These are phyloP conservation scores for Spergularia bocconei DNA, from an alignment of 148 eudicot genomes.

Conservation along the genomic window DNA sequence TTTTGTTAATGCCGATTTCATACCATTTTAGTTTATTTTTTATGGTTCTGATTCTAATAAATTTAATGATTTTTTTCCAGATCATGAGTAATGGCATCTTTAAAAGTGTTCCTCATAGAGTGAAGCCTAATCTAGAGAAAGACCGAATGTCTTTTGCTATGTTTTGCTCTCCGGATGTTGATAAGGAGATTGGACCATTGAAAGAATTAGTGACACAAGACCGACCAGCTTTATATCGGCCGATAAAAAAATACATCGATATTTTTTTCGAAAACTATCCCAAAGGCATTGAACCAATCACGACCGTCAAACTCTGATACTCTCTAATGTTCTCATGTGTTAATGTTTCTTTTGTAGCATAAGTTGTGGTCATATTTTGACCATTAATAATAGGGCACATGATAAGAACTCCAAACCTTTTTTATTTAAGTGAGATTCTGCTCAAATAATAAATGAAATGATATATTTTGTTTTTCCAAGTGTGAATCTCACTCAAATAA, in stretches of 20 bases:
- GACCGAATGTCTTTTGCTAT: slow-evolving; percentile 26
- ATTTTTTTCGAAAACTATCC: slow-evolving; percentile 17
- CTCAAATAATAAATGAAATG: too few relatives aligned
- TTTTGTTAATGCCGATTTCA: too few relatives aligned
- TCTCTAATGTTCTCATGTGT: too few relatives aligned
- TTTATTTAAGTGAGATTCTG: too few relatives aligned
- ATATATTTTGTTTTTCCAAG: too few relatives aligned
- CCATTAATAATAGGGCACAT: too few relatives aligned
- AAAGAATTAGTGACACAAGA: slow-evolving; percentile 18
- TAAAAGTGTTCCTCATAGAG: slow-evolving; percentile 24
- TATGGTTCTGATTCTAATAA: neutral
- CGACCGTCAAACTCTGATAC: slow-evolving; percentile 15
- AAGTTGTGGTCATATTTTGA: too few relatives aligned
- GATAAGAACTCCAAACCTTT: too few relatives aligned
- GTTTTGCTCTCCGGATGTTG: slow-evolving; percentile 24
- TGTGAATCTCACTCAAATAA: too few relatives aligned
- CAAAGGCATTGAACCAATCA: slow-evolving; percentile 18
- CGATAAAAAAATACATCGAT: slow-evolving; percentile 17
- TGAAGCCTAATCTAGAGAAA: slow-evolving; percentile 16
- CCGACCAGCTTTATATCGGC: slow-evolving; percentile 19
- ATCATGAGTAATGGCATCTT: slow-evolving; percentile 38
- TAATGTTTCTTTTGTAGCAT: too few relatives aligned
- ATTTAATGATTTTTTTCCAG: slow-evolving; percentile 16
- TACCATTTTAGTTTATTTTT: too few relatives aligned
- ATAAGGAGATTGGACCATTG: slow-evolving; percentile 25